Conservation (phyloP, 306 rosid species). For the Mimosa bimucronata region DNA sequence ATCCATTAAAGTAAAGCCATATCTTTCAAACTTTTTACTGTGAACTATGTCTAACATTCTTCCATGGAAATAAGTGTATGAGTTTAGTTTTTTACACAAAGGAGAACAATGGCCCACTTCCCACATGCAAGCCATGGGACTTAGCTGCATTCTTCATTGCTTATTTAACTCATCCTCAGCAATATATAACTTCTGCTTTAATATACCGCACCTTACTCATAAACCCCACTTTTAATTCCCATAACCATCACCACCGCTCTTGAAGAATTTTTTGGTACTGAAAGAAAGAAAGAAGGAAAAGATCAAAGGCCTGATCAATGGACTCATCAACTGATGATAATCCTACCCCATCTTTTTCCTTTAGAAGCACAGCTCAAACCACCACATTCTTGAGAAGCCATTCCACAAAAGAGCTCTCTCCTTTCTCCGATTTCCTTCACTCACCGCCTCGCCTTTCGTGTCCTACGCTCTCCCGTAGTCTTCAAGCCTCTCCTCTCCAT, state of each 20-base stretch:
- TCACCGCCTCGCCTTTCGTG: constrained; percentile 62
- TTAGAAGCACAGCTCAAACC: constrained; percentile 43
- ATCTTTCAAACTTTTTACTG: neutral
- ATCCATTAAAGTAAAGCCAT: neutral
- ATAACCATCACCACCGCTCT: neutral
- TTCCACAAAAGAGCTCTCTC: constrained; percentile 66
- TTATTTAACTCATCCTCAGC: neutral
- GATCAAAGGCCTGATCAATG: constrained; percentile 44
- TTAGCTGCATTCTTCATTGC: neutral
- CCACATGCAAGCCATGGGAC: neutral
- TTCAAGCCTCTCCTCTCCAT: constrained; percentile 61
- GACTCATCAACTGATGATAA: constrained; percentile 63
- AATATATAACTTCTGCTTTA: neutral
- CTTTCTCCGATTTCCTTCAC: constrained; percentile 54
- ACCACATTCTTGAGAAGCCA: constrained; percentile 60
- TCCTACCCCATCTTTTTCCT: constrained; percentile 55
- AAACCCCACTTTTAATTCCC: constrained; percentile 11
- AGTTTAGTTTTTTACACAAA: neutral
- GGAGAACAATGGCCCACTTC: neutral
- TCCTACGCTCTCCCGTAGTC: constrained; percentile 64
- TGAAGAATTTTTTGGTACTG: constrained; percentile 16
- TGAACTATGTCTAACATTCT: neutral
- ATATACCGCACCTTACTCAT: constrained; percentile 32
- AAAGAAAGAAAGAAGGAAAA: constrained; percentile 1
- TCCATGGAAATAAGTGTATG: neutral